Base-by-base conservation (phyloP, 1,284 basidiomycete genomes). In the Boletellus deceptivus region DNA sequence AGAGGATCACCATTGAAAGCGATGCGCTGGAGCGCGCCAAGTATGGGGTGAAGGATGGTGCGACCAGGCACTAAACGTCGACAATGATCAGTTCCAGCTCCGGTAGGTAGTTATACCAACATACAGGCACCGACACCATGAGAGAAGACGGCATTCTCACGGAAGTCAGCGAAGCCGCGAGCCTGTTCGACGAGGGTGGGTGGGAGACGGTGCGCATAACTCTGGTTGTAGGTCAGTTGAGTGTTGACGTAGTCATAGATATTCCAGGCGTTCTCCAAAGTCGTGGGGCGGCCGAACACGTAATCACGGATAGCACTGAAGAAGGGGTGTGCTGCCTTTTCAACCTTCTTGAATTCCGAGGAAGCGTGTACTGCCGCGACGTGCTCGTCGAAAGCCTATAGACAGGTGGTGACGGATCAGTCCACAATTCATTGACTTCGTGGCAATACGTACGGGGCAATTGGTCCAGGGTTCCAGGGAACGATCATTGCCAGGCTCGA, bases 391-490 rank as follows among this genome's bases (percentile, higher is more conserved):
- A 89, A 89, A 17, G 75, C 74, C 83, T 85, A 55, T 22, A 9
- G 17, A 54, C 39, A 47, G 18, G 35, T 41, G 52, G 25, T 25
- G 41, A 45, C 25, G 34, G 46, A 60, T 70, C 48, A 64, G 47
- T 50, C 16, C 20, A 47, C 27, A 17, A 13, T 48, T 10, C 37
- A 13, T n/a, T 38, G 17, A 31, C 24, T 29, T 38, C 40, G 20
- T 40, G 45, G 27, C 31, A 51, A 25, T 29, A 70, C 79, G 34
- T 69, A 88, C 86, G 6, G 84, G 86, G 71, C 90, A 93, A 61
- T 82, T 75, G 16, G 89, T 91, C 87, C 88, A 94, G 53, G 85
- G 83, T 69, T 94, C 91, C 58, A 94, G 75, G 33, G 88, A 88
- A 59, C 88, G 81, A 63, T 91, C 89, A 59, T 92, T 89, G 38